Evolutionary conservation across 306 rosid species (phyloP).

Genomic region (Potentilla sterilis): DNA sequence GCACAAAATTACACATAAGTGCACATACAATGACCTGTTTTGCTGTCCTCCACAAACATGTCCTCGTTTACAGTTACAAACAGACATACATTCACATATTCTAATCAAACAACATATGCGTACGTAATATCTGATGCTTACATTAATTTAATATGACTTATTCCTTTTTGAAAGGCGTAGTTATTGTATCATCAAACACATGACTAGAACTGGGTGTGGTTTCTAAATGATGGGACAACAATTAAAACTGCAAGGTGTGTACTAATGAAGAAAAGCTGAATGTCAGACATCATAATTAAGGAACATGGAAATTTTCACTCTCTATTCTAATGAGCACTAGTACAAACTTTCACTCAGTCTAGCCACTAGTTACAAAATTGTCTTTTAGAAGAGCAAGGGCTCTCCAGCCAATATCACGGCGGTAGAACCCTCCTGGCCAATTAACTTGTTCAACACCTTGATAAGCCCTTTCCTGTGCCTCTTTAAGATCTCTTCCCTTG

Average conservation of each 20-base stretch:
- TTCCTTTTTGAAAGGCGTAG: not conserved
- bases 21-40: not conserved
- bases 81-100: not conserved
- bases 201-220: not conserved
- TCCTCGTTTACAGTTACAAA: not conserved
- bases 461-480: slow-evolving; percentile 73
- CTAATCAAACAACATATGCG: not conserved
- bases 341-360: slow-evolving; percentile 7
- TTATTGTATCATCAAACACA: not conserved
- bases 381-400: slow-evolving; percentile 74
- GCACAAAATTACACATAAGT: not conserved
- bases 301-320: not conserved
- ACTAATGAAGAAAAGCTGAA: not conserved
- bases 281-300: not conserved
- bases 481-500: slow-evolving; percentile 75
- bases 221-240: not conserved
- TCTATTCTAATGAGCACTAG: not conserved
- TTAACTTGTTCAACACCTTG: slow-evolving; percentile 60
- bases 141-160: not conserved
- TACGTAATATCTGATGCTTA: not conserved
- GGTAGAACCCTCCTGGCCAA: slow-evolving; percentile 90
- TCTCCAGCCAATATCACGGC: slow-evolving; percentile 95
- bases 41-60: not conserved
- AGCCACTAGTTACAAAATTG: slow-evolving; percentile 37
- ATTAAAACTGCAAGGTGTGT: not conserved